These are phyloP conservation scores for Ricinus communis DNA, from an alignment of 345 rosid species.

Conservation along the genomic window DNA sequence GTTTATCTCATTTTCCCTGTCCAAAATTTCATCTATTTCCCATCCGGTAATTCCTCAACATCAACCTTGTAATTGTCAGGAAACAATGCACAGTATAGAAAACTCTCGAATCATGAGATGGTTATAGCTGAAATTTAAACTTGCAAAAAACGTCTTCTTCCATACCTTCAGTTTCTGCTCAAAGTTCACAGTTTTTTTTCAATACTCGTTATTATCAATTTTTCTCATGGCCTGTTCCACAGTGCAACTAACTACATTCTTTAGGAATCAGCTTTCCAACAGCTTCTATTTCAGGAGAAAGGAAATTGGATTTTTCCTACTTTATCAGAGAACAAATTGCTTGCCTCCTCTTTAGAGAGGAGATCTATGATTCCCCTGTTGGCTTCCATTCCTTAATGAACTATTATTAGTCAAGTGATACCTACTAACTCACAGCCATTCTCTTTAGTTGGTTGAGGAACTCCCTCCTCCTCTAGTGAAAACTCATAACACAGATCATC, in stretches of 20 bases:
- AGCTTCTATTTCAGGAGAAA: slow-evolving; percentile 8
- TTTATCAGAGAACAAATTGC: slow-evolving; percentile 24
- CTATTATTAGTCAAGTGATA: neutral
- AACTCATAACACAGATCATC: slow-evolving; percentile 11
- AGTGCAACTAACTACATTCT: slow-evolving; percentile 21
- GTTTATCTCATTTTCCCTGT: slow-evolving; percentile 7
- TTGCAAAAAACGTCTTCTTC: slow-evolving; percentile 17
- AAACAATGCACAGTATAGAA: slow-evolving; percentile 17
- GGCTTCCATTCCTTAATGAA: slow-evolving; percentile 4
- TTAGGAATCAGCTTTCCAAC: slow-evolving; percentile 16
- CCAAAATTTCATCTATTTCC: slow-evolving; percentile 10
- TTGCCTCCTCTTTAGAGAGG: slow-evolving; percentile 26
- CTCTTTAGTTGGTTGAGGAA: neutral
- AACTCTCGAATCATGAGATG: slow-evolving; percentile 4
- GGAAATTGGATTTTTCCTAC: slow-evolving; percentile 9
- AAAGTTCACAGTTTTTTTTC: slow-evolving; percentile 22
- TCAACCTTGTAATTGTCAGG: slow-evolving; percentile 14
- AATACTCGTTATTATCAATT: slow-evolving; percentile 13
- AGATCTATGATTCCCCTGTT: slow-evolving; percentile 11
- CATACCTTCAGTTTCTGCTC: slow-evolving; percentile 11
- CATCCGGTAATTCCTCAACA: slow-evolving; percentile 8
- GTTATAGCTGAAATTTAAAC: slow-evolving; percentile 17
- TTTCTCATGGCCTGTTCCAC: slow-evolving; percentile 20
- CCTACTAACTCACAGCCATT: slow-evolving; percentile 9
- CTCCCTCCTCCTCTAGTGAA: neutral